Conservation (phyloP, 495 filamentous ascomycete species). For the Podospora sp. region DNA sequence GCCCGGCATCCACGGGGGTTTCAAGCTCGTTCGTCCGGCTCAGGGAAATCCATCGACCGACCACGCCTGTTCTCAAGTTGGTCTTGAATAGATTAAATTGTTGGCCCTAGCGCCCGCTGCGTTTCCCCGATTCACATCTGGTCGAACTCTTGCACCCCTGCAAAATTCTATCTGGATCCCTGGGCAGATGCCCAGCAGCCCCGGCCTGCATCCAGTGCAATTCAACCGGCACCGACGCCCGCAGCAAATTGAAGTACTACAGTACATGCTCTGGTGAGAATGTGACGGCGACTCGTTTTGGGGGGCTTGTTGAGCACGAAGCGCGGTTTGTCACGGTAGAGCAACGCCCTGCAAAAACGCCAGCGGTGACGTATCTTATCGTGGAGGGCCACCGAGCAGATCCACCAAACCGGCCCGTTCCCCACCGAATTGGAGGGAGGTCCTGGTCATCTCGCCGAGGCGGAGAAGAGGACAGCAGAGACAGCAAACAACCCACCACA, state of each 20-base stretch:
- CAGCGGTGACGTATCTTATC: conserved; percentile 1
- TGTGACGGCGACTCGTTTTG: background rate
- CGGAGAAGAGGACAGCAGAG: background rate
- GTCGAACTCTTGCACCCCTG: conserved; percentile 13
- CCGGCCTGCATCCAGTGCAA: conserved; percentile 18
- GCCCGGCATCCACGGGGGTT: conserved; percentile 19
- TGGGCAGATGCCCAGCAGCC: conserved; percentile 5
- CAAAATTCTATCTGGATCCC: conserved; percentile 8
- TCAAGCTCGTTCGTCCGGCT: conserved; percentile 21
- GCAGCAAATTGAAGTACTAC: background rate
- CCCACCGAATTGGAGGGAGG: background rate
- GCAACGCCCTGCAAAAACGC: background rate
- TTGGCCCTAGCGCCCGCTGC: conserved; percentile 24
- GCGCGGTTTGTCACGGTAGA: no score
- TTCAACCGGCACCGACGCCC: conserved; percentile 20
- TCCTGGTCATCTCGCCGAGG: background rate
- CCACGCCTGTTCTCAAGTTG: conserved; percentile 30
- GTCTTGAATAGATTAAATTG: conserved; percentile 39
- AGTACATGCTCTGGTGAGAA: background rate
- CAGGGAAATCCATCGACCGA: conserved; percentile 21
- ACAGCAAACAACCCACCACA: conserved; percentile 2
- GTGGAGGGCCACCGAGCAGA: background rate
- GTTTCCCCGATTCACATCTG: background rate
- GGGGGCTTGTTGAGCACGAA: background rate
- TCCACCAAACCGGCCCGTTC: background rate